Conservation (phyloP, 2,329 filamentous ascomycete genomes). For the Penicillium expansum region DNA sequence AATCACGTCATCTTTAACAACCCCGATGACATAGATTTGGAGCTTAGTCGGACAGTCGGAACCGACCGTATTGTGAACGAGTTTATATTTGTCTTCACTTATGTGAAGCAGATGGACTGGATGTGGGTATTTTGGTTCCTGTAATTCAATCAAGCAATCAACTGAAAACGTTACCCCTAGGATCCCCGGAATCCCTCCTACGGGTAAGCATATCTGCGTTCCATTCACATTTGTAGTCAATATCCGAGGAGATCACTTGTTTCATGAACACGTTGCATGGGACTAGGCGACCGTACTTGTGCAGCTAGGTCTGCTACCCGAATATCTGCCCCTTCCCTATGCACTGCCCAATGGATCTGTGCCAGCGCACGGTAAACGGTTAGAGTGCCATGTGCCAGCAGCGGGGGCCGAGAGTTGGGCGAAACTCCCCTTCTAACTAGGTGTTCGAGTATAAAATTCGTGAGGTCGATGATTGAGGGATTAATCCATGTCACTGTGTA, state of each 20-base stretch:
- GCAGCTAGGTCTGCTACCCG: conserved; percentile 62
- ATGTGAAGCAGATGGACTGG: conserved; percentile 64
- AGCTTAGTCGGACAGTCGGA: conserved; percentile 69
- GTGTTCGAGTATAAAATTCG: conserved; percentile 50
- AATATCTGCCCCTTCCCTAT: conserved; percentile 64
- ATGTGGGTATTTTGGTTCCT: conserved; percentile 50
- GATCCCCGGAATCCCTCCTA: conserved; percentile 59
- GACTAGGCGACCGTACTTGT: conserved; percentile 63
- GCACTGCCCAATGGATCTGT: conserved; percentile 42
- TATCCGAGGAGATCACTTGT: conserved; percentile 65
- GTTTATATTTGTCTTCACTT: conserved; percentile 64
- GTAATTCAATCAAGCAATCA: background rate
- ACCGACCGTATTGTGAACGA: conserved; percentile 71
- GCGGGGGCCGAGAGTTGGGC: conserved; percentile 54
- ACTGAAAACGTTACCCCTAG: conserved; percentile 30
- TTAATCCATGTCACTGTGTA: background rate
- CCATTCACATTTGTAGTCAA: conserved; percentile 66
- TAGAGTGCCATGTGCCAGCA: conserved; percentile 62
- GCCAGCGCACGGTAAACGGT: conserved; percentile 42
- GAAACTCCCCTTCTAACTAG: conserved; percentile 56
- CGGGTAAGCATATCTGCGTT: conserved; percentile 53
- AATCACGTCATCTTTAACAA: conserved; percentile 75
- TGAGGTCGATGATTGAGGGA: conserved; percentile 23
- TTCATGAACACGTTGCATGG: conserved; percentile 70
- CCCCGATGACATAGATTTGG: conserved; percentile 62